These are phyloP conservation scores for Aspergillus viridinutans DNA, from an alignment of 2,329 filamentous ascomycete species.

Conservation along the genomic window DNA sequence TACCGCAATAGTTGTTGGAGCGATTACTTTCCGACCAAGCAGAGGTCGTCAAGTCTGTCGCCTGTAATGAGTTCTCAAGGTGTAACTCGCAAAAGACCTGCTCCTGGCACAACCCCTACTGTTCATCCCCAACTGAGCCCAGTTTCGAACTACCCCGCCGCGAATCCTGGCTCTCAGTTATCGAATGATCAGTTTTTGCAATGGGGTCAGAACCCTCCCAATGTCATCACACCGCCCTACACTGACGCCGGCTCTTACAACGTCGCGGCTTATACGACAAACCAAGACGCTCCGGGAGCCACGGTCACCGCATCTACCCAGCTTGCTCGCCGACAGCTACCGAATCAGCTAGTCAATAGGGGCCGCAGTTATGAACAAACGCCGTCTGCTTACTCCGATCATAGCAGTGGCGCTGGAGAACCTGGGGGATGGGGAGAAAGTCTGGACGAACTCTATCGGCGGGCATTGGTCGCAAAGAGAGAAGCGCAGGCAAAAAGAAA, in stretches of 20 bases:
- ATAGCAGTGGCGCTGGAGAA: conserved; percentile 22
- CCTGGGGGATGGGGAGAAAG: conserved; percentile 54
- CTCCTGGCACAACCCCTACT: conserved; percentile 66
- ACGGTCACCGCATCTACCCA: conserved; percentile 36
- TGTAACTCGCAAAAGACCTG: conserved; percentile 64
- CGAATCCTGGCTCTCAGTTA: conserved; percentile 40
- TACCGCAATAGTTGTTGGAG: background rate
- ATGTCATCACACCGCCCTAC: conserved; percentile 27
- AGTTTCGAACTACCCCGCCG: conserved; percentile 43
- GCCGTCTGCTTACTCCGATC: conserved; percentile 26
- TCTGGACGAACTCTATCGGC: conserved; percentile 73
- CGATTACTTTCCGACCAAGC: conserved; percentile 2
- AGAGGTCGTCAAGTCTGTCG: conserved; percentile 5
- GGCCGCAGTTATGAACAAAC: conserved; percentile 37
- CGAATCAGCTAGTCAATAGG: conserved; percentile 37
- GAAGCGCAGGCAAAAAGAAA: conserved; percentile 88
- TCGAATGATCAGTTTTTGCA: conserved; percentile 52
- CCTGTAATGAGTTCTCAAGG: conserved; percentile 40
- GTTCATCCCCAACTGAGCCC: conserved; percentile 52
- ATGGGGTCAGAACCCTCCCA: conserved; percentile 48
- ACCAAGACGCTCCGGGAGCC: conserved; percentile 51
- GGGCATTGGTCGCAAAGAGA: conserved; percentile 75
- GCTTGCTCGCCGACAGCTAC: conserved; percentile 37
- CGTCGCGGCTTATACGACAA: conserved; percentile 30
- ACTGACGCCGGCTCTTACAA: conserved; percentile 40